Base-by-base conservation (phyloP, 306 rosid species). In the Benincasa hispida region DNA sequence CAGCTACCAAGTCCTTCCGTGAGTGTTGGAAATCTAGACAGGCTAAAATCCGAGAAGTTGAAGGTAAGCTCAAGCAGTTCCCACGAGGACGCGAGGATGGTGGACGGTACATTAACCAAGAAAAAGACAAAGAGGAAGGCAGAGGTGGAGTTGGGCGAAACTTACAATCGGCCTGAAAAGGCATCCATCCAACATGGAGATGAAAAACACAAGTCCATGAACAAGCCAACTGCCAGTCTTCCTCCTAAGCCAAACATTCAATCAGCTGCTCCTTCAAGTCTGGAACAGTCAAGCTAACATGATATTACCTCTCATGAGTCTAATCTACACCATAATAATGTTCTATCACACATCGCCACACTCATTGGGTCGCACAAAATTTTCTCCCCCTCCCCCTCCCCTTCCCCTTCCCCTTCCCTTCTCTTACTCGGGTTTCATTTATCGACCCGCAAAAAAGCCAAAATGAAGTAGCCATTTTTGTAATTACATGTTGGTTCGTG, bases 281-380 rank as follows among this genome's bases (percentile, higher is more conserved):
- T 92, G 54, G 93, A 94, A 79, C 98, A 88, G 80, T 92, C 99
- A 17, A 92, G 93, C 93, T 94, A 82, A 88, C 91, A 78, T 81
- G 83, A 82, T 74, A 60, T 75, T 79, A 73, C 79, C 39, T 80
- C 76, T 82, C 69, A 76, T 86, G 78, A 76, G 82, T 50, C 57
- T 66, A 63, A 62, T 86, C 81, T 48, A 68, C 85, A 50, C 70
- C 78, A 17, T 74, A 69, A 78, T 81, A 83, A 18, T 82, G 83
- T 79, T 78, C 73, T 79, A 84, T 72, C 41, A 72, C 25, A 70
- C 75, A 24, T 25, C 55, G 5, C 25, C 75, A 24, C 53, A 19
- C 76, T 27, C 76, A 48, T 10, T 30, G 10, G n/a, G 6, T 25
- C 39, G 41, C 79, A 76, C 86, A 62, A 59, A 45, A 70, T 32